Evolutionary conservation across 2,329 filamentous ascomycete genomes (phyloP).

Genomic region (Colletotrichum tabaci): DNA sequence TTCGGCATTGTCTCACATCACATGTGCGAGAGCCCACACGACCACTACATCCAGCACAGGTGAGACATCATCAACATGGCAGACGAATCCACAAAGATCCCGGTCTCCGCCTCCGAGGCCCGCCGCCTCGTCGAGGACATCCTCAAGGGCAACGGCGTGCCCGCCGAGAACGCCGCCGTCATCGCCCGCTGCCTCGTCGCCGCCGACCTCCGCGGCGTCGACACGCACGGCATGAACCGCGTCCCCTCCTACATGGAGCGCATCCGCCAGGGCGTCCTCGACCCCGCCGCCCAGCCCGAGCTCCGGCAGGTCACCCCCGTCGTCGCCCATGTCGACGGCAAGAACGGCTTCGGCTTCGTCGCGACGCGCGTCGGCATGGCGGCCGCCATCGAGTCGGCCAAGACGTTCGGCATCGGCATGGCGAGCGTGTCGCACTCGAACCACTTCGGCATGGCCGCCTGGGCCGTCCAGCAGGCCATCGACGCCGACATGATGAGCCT

Average conservation of each 20-base stretch:
- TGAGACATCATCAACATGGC: constrained; percentile 19
- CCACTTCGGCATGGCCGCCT: constrained; percentile 88
- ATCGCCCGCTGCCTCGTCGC: constrained; percentile 79
- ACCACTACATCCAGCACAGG: too few species aligned
- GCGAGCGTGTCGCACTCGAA: constrained; percentile 83
- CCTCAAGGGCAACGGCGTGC: constrained; percentile 73
- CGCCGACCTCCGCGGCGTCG: constrained; percentile 84
- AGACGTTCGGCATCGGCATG: constrained; percentile 79
- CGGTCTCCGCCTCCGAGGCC: constrained; percentile 58
- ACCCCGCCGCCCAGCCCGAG: constrained; percentile 71
- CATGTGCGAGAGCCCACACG: background rate
- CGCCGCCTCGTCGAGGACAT: constrained; percentile 66
- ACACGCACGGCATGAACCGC: constrained; percentile 83
- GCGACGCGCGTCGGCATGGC: constrained; percentile 77
- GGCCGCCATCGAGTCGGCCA: constrained; percentile 77
- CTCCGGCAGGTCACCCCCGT: constrained; percentile 77
- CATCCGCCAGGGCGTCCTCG: constrained; percentile 78
- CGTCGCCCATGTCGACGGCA: constrained; percentile 76
- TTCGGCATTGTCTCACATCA: too few species aligned
- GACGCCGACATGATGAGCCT: constrained; percentile 80
- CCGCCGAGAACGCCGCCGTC: constrained; percentile 70
- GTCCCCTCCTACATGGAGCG: constrained; percentile 84
- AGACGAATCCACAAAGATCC: constrained; percentile 45
- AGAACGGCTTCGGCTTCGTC: constrained; percentile 83
- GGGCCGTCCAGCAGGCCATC: constrained; percentile 83